Evolutionary conservation across 2,329 filamentous ascomycete species (phyloP).

Genomic region (Penicillium sp.): DNA sequence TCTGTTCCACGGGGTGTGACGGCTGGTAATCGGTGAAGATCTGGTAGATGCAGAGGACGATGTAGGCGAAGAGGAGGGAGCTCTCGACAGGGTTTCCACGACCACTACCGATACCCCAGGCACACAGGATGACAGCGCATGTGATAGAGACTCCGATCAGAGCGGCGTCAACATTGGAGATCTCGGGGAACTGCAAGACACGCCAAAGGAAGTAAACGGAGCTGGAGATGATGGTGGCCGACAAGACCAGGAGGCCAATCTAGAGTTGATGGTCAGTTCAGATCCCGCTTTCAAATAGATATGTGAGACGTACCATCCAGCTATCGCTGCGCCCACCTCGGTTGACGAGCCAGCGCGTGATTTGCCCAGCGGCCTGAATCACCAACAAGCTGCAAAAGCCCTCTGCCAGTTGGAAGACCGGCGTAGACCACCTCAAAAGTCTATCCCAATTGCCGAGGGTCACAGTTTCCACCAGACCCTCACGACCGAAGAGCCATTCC

Average conservation of each 20-base stretch:
- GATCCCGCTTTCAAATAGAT: neutral
- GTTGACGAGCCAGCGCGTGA: slow-evolving; percentile 93
- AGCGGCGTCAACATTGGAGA: slow-evolving; percentile 86
- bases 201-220: slow-evolving; percentile 96
- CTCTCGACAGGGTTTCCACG: slow-evolving; percentile 94
- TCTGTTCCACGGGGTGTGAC: slow-evolving; percentile 59
- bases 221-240: slow-evolving; percentile 86
- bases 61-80: slow-evolving; percentile 90
- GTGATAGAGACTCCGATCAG: slow-evolving; percentile 91
- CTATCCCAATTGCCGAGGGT: slow-evolving; percentile 87
- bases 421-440: slow-evolving; percentile 81
- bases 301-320: slow-evolving; percentile 71
- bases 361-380: slow-evolving; percentile 90
- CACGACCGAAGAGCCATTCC: slow-evolving; percentile 85
- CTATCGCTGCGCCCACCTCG: slow-evolving; percentile 81
- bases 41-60: slow-evolving; percentile 98
- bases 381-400: slow-evolving; percentile 95
- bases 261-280: slow-evolving; percentile 38
- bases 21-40: slow-evolving; percentile 98
- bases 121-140: slow-evolving; percentile 85
- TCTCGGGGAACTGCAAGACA: slow-evolving; percentile 87
- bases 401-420: slow-evolving; percentile 89
- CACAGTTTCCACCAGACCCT: slow-evolving; percentile 73
- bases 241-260: slow-evolving; percentile 84
- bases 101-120: slow-evolving; percentile 89